A percentile compares a stretch with the other conserved stretches of the same genome.
Evolutionary conservation across 139 green algal species (phyloP).

Genomic region (Gonium pectorale): DNA sequence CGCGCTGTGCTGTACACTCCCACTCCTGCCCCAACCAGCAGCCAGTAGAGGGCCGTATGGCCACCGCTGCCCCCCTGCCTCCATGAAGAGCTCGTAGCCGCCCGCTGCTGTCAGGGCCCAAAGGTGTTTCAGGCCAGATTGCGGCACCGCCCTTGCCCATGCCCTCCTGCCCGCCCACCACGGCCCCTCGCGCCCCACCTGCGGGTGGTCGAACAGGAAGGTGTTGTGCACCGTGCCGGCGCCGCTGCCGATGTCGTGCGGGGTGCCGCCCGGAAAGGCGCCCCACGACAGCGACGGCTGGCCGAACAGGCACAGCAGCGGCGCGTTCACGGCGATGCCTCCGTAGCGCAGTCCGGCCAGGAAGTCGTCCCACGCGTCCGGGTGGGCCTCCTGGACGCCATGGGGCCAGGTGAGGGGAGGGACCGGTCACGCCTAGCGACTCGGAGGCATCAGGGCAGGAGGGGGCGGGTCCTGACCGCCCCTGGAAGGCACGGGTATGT

Average conservation of each 20-base stretch:
- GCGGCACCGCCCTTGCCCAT: not conserved
- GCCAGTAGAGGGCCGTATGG: too few species aligned
- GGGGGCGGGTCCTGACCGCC: too few species aligned
- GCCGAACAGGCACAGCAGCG: conserved; percentile 64
- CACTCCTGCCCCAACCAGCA: too few species aligned
- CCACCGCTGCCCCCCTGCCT: too few species aligned
- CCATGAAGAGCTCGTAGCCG: too few species aligned
- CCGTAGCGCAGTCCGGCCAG: conserved; percentile 82
- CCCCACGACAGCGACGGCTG: conserved; percentile 77
- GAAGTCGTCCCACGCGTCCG: conserved; percentile 59
- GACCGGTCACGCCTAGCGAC: too few species aligned
- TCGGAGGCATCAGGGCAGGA: too few species aligned
- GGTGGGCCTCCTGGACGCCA: not conserved
- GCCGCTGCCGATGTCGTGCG: conserved; percentile 76
- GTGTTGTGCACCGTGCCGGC: conserved; percentile 89
- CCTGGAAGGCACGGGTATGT: too few species aligned
- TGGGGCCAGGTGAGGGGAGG: too few species aligned
- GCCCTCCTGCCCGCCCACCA: not conserved
- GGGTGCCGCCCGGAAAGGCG: conserved; percentile 67
- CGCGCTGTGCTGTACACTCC: too few species aligned
- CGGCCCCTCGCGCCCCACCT: not conserved
- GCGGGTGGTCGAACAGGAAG: conserved; percentile 76
- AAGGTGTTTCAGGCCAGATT: too few species aligned
- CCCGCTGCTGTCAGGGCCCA: too few species aligned
- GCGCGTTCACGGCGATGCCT: conserved; percentile 77